Conservation (phyloP, 1,284 basidiomycete genomes). For the Hortiboletus rubellus region DNA sequence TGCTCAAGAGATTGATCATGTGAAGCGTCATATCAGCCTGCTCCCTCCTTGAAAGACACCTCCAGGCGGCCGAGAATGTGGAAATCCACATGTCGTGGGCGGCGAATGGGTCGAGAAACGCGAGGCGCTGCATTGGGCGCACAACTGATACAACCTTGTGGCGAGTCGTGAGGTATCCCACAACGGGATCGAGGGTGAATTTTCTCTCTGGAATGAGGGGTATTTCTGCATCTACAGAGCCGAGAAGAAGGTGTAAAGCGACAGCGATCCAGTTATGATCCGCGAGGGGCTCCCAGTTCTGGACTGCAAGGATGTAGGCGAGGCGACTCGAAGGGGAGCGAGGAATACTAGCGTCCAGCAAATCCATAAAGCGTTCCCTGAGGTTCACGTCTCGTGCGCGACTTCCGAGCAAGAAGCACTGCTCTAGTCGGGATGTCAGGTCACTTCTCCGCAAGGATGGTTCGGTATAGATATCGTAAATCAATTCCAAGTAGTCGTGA, state of each 20-base stretch:
- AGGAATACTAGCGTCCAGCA: conserved; percentile 89
- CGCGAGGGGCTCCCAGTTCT: conserved; percentile 94
- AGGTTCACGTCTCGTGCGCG: conserved; percentile 80
- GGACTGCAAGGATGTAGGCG: conserved; percentile 90
- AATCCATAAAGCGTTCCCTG: conserved; percentile 86
- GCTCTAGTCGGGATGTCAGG: conserved; percentile 90
- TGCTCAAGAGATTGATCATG: conserved; percentile 88
- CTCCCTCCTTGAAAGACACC: conserved; percentile 81
- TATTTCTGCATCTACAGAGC: conserved; percentile 73
- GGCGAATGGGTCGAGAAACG: conserved; percentile 77
- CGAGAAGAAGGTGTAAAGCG: conserved; percentile 87
- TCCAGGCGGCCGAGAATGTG: conserved; percentile 89
- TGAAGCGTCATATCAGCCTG: conserved; percentile 90
- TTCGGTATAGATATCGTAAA: conserved; percentile 94
- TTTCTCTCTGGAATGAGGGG: conserved; percentile 39
- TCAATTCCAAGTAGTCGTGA: conserved; percentile 85
- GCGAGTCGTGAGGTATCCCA: conserved; percentile 42
- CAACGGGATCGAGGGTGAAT: conserved; percentile 31
- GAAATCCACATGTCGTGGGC: conserved; percentile 91
- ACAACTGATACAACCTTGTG: conserved; percentile 63
- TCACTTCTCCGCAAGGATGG: conserved; percentile 87
- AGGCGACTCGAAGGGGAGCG: conserved; percentile 80
- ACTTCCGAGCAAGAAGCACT: conserved; percentile 92
- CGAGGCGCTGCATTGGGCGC: conserved; percentile 78
- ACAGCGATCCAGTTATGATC: conserved; percentile 97